Base-by-base conservation (phyloP, 768 basidiomycete genomes). In the Tylopilus rubrobrunneus region DNA sequence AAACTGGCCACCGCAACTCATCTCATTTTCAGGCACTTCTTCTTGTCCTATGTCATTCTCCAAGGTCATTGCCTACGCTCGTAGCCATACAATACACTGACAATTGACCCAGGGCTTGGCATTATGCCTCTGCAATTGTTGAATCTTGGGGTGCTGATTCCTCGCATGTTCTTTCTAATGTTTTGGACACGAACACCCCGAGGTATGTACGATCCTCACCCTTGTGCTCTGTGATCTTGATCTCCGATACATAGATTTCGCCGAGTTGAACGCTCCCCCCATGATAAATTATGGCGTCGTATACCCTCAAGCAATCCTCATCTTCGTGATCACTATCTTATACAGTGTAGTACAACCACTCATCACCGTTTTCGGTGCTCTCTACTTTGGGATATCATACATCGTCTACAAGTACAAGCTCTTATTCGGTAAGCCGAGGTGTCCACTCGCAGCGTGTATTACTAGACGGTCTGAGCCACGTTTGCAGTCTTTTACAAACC, bases 351-450 rank as follows among this genome's bases (percentile, higher is more conserved):
- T 96, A 12, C 92, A 97, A 56, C 97, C 97, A 0, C 78, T 97
- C 58, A 97, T 98, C 67, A 79, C 98, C 51, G 81, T 97, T 28
- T 98, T 98, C 65, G 92, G 96, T 12, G 92, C 96, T 1, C 74
- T 96, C 48, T 99, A 99, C 73, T 99, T 99, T 62, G 96, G 94
- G n/a, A 76, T 89, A 37, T 92, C 82, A 7, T 99, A 99, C 67
- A 79, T 98, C 6, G 95, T 97, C 3, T 98, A 98, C 81, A 99
- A 99, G 76, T 97, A 98, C 75, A 96, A 97, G 63, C 78, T 98
- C 5, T 76, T 98, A 0, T 97, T 96, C 62, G 92, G 95, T 95
- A 53, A 52, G 89, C 71, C 19, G 4, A 34, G 3, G 0, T 23
- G 31, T 43, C 4, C 12, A 19, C 9, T 33, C 48, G 14, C 17